Evolutionary conservation across 1,139 yeast species (phyloP).

Genomic region (Nakaseomyces bracarensis): DNA sequence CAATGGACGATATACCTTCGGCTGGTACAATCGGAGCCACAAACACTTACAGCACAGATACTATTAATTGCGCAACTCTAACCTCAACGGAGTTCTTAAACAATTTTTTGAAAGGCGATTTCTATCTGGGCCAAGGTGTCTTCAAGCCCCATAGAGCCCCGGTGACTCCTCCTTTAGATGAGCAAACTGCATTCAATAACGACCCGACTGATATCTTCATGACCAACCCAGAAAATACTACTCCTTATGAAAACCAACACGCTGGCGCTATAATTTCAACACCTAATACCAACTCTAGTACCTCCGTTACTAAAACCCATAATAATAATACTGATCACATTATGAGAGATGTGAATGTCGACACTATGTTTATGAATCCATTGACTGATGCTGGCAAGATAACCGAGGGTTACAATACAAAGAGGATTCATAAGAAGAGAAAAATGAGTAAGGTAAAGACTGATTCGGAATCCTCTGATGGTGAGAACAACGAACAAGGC

Average conservation of each 20-base stretch:
- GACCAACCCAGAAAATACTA: background rate
- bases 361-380: background rate
- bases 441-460: slow-evolving; percentile 1
- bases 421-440: background rate
- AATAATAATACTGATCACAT: background rate
- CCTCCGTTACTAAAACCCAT: background rate
- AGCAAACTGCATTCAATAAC: background rate
- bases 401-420: background rate
- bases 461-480: slow-evolving; percentile 8
- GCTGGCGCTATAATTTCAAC: background rate
- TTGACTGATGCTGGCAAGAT: background rate
- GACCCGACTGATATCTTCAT: background rate
- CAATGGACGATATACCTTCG: background rate
- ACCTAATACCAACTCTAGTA: background rate
- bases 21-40: background rate
- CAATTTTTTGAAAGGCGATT: background rate
- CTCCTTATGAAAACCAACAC: background rate
- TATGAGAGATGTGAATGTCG: background rate
- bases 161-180: slow-evolving; percentile 3
- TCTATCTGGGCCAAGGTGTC: background rate
- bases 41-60: background rate
- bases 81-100: slow-evolving; percentile 2
- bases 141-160: background rate
- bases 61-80: background rate
- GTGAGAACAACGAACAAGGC: slow-evolving; percentile 3